Percentiles rank a stretch among this genome's conserved stretches.
Conservation (phyloP, 83 land plant species). For the Isoetes engelmannii region DNA sequence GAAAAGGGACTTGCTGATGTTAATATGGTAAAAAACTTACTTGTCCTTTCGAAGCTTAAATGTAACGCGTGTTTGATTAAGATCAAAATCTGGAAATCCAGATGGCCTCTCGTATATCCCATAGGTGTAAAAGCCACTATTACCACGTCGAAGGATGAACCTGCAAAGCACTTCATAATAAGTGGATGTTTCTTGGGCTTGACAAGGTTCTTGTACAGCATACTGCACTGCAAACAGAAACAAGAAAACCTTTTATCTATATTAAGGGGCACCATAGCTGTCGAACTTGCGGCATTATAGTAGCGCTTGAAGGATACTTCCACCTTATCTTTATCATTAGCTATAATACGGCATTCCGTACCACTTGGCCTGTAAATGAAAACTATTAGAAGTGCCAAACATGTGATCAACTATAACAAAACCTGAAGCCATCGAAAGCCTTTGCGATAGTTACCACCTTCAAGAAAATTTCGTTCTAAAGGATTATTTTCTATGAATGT, state of each 20-base stretch:
- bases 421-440: neutral
- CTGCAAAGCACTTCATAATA: slow-evolving; percentile 24
- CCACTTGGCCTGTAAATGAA: slow-evolving; percentile 45
- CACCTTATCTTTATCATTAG: slow-evolving; percentile 53
- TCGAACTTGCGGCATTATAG: slow-evolving; percentile 44
- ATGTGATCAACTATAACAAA: neutral
- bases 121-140: slow-evolving; percentile 77
- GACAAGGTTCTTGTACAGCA: neutral
- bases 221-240: neutral
- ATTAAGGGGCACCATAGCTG: slow-evolving; percentile 54
- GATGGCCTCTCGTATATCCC: slow-evolving; percentile 63
- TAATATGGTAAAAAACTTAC: slow-evolving; percentile 23
- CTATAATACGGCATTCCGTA: slow-evolving; percentile 36
- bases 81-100: slow-evolving; percentile 63
- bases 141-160: slow-evolving; percentile 64
- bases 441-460: neutral
- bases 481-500: no score
- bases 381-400: neutral
- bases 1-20: neutral
- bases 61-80: slow-evolving; percentile 51
- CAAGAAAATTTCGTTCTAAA: no score
- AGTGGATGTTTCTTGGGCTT: neutral
- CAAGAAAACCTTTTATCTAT: slow-evolving; percentile 70
- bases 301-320: slow-evolving; percentile 68
- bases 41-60: slow-evolving; percentile 66